Percentiles rank a stretch among this genome's conserved stretches.
Conservation (phyloP, 768 basidiomycete species). For the Hebeloma cylindrosporum region DNA sequence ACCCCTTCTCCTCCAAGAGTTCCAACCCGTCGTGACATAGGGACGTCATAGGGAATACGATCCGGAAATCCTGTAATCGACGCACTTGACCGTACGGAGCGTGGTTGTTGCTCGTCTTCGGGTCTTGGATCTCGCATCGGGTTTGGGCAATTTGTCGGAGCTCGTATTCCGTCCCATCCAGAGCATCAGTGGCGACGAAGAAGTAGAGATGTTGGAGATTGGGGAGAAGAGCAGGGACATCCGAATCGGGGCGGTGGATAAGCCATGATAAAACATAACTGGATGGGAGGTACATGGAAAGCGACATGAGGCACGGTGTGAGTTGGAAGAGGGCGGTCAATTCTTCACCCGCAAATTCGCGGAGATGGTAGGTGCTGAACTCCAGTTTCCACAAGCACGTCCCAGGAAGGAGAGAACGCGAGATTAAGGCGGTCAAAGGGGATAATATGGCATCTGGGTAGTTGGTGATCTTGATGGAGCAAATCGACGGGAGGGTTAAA, state of each 20-base stretch:
- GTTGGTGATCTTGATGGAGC: slow-evolving; percentile 9
- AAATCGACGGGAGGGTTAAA: slow-evolving; percentile 6
- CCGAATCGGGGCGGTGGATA: background rate
- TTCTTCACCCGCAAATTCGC: slow-evolving; percentile 7
- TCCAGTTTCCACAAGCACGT: slow-evolving; percentile 4
- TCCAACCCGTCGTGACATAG: slow-evolving; percentile 8
- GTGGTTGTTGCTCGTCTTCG: background rate
- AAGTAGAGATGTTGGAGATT: slow-evolving; percentile 9
- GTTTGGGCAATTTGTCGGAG: slow-evolving; percentile 4
- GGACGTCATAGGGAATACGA: slow-evolving; percentile 6
- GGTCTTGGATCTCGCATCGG: slow-evolving; percentile 6
- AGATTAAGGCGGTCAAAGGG: slow-evolving; percentile 4
- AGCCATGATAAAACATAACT: slow-evolving; percentile 2
- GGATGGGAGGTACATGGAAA: slow-evolving; percentile 9
- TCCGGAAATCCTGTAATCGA: slow-evolving; percentile 7
- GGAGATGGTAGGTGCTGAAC: slow-evolving; percentile 6
- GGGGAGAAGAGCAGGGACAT: slow-evolving; percentile 5
- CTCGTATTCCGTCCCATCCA: background rate
- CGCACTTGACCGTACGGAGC: background rate
- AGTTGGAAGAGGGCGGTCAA: slow-evolving; percentile 6
- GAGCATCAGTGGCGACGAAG: slow-evolving; percentile 4
- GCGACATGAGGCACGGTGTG: slow-evolving; percentile 6
- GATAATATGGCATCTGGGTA: slow-evolving; percentile 12
- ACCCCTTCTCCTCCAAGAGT: slow-evolving; percentile 3
- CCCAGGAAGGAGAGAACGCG: slow-evolving; percentile 5